Evolutionary conservation across 2,329 filamentous ascomycete species (phyloP).

Genomic region (Rhexocercosporidium sp.): DNA sequence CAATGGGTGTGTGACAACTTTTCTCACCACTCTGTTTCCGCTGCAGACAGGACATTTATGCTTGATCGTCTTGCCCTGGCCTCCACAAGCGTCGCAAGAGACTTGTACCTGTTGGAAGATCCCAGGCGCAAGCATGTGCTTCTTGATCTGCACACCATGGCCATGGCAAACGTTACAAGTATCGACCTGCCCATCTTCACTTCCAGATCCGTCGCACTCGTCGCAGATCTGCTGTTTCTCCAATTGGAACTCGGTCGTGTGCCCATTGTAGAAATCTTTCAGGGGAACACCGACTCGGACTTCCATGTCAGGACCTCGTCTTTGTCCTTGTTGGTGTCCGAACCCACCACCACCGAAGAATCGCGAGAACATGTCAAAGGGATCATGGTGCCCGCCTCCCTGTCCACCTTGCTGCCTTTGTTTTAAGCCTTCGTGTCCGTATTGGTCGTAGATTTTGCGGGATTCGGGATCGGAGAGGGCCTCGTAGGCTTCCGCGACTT

Average conservation of each 20-base stretch:
- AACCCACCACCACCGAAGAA: constrained; percentile 96
- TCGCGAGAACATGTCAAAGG: constrained; percentile 93
- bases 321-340: constrained; percentile 72
- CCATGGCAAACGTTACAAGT: constrained; percentile 79
- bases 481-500: constrained; percentile 95
- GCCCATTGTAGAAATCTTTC: constrained; percentile 90
- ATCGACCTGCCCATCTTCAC: constrained; percentile 81
- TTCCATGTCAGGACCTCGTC: constrained; percentile 88
- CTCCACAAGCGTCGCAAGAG: constrained; percentile 85
- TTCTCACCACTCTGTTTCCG: constrained; percentile 78
- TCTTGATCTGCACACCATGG: constrained; percentile 82
- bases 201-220: constrained; percentile 84
- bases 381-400: constrained; percentile 72
- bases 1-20: constrained; percentile 71
- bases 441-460: constrained; percentile 90
- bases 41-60: constrained; percentile 82
- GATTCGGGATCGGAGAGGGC: constrained; percentile 79
- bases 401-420: constrained; percentile 77
- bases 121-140: constrained; percentile 93
- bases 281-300: constrained; percentile 80
- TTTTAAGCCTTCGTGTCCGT: constrained; percentile 89
- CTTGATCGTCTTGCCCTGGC: constrained; percentile 86
- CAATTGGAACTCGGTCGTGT: constrained; percentile 83
- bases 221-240: constrained; percentile 97
- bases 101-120: constrained; percentile 98